Base-by-base conservation (phyloP, 257 asterid genomes). In the Gardenia jasminoides region DNA sequence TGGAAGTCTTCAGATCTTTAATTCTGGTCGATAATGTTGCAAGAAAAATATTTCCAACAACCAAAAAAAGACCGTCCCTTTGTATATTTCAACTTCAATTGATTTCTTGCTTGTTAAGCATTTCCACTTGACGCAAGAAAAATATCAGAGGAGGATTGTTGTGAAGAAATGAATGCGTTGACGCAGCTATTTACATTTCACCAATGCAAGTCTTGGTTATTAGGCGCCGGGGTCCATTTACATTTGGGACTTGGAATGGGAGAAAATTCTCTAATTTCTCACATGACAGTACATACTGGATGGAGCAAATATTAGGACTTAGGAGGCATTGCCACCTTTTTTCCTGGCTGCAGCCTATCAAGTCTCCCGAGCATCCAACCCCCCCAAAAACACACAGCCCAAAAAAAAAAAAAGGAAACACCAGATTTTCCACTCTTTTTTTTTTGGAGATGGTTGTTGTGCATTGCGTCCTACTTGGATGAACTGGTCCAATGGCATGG, bases 131-230 rank as follows among this genome's bases (percentile, higher is more conserved):
- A 75, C 43, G 71, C 54, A 30, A 28, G 31, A 48, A 75, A 61
- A 61, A 8, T 39, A 36, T 36, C 41, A 36, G 41, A 0, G 41
- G 2, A 58, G 52, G 19, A 44, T 44, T 70, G 39, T 70, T 2
- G 69, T 26, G 39, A 36, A 58, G 41, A 19, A 61, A n/a, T n/a
- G 4, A 61, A 12, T 24, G 76, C 17, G 46, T 68, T 69, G 81
- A 41, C 70, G 77, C 77, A 33, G 52, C 79, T 71, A 59, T 9
- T 78, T 20, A 17, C 8, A 28, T 54, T 20, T 67, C 26, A 33
- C 46, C 62, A n/a, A n/a, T n/a, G n/a, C n/a, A 30, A 41, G 30
- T 39, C 59, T 69, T 52, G 65, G 10, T 22, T 13, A 47, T 66
- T 31, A 10, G 26, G 39, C 64, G 54, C 43, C 17, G 16, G 33